Evolutionary conservation across 257 asterid species (phyloP).

Genomic region (Lavandula angustifolia): DNA sequence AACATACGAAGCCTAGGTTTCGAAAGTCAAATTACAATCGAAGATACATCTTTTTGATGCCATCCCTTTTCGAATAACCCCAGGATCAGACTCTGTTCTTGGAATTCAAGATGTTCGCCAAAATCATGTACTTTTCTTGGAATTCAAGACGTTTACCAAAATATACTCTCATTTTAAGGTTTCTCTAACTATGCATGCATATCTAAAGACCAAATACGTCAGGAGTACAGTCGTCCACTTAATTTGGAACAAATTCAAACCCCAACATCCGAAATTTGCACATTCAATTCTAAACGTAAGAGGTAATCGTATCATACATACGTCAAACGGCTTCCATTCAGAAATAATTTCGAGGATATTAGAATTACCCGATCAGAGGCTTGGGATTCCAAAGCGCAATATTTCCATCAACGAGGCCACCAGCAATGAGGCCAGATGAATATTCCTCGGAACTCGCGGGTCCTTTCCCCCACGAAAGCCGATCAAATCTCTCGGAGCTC

Average conservation of each 20-base stretch:
- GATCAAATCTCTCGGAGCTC: constrained; percentile 81
- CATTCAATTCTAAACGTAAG: background rate
- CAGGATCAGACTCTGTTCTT: background rate
- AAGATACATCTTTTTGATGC: background rate
- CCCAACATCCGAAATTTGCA: background rate
- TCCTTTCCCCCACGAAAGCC: constrained; percentile 81
- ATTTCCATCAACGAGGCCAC: constrained; percentile 94
- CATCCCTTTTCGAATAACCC: background rate
- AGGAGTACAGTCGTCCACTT: background rate
- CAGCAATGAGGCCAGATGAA: constrained; percentile 82
- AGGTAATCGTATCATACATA: background rate
- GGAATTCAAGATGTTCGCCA: background rate
- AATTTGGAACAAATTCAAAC: background rate
- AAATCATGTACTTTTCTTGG: background rate
- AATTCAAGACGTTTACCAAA: background rate
- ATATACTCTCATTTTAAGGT: background rate
- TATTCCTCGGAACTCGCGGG: constrained; percentile 67
- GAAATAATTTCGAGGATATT: constrained; percentile 10
- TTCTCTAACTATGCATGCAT: background rate
- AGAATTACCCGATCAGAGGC: constrained; percentile 65
- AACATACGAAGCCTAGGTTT: constrained; percentile 9
- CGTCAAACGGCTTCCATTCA: background rate
- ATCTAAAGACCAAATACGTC: background rate
- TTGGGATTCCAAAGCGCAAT: constrained; percentile 95
- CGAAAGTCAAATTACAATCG: background rate